phyloP scores from a whole-genome alignment of 768 basidiomycete species.

The Suillus discolor region DNA sequence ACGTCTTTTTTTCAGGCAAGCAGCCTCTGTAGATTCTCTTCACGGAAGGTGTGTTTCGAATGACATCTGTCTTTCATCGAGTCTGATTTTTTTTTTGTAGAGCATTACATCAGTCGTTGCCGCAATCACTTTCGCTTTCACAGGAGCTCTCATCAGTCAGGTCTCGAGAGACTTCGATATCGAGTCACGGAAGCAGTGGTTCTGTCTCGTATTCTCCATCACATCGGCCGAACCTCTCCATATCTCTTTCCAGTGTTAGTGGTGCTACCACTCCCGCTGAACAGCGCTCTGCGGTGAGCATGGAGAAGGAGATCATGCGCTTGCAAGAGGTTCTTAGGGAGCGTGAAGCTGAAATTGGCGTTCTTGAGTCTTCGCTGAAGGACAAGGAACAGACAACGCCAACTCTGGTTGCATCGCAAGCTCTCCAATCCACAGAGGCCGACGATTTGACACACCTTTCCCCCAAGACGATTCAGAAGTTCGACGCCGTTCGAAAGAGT shows the following conservation, averaged over 20 bases:
- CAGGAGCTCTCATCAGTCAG: slow-evolving; percentile 93
- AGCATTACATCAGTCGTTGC: slow-evolving; percentile 92
- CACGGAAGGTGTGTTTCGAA: slow-evolving; percentile 68
- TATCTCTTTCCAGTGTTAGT: slow-evolving; percentile 50
- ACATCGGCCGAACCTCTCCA: slow-evolving; percentile 58
- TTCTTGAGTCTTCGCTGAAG: slow-evolving; percentile 61
- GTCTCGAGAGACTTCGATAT: slow-evolving; percentile 81
- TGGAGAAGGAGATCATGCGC: slow-evolving; percentile 95
- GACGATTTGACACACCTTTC: slow-evolving; percentile 50
- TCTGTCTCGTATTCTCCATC: slow-evolving; percentile 62
- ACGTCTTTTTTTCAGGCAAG: slow-evolving; percentile 86
- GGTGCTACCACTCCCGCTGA: slow-evolving; percentile 33
- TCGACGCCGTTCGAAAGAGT: slow-evolving; percentile 70
- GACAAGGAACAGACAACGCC: slow-evolving; percentile 33
- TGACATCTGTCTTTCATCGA: slow-evolving; percentile 17
- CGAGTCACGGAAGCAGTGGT: slow-evolving; percentile 73
- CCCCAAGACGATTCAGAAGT: slow-evolving; percentile 71
- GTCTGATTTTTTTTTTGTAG: slow-evolving; percentile 39
- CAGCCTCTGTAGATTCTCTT: slow-evolving; percentile 85
- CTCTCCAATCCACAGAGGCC: slow-evolving; percentile 9
- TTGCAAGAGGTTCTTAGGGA: slow-evolving; percentile 91
- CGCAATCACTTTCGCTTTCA: slow-evolving; percentile 94
- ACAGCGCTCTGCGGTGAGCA: slow-evolving; percentile 79
- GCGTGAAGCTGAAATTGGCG: slow-evolving; percentile 86
- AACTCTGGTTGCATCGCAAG: slow-evolving; percentile 5